Evolutionary conservation across 176 grass and related monocot species (phyloP), one percentile per base, ranked within the genome.

Genomic region (maize (Zea mays)): DNA sequence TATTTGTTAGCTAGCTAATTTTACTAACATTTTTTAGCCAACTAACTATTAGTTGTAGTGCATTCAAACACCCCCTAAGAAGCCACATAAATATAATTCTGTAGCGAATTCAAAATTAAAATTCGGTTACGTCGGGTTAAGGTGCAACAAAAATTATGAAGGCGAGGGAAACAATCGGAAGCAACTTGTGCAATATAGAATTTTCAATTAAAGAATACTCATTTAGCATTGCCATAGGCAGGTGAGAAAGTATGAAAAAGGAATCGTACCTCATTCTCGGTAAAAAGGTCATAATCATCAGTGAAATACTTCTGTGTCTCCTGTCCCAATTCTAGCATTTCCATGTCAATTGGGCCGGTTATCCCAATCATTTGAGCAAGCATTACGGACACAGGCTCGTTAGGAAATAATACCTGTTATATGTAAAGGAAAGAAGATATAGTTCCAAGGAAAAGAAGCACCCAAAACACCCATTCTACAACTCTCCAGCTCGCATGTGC

Each of bases 371-470:
- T 89, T 46, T 82, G 76, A 51, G 96, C 96, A 85, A 98, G 92
- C 89, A 95, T 98, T 67, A 87, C 83, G 36, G 82, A 15, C 44
- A 92, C 89, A 20, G 89, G 83, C 48, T 92, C 92, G 70, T 98
- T 95, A 77, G 92, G 87, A 95, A 98, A 98, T 71, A 98, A 64
- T 69, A 98, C 96, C 96, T 98, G 80, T 86, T 55, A 68, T 64
- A 40, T 72, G 73, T 66, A 72, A 75, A 38, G 45, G 5, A 77
- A 17, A 84, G 12, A 36, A 14, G 9, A 67, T 41, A 81, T 47
- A 9, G 20, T 6, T 65, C 5, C 10, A 67, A 39, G 16, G 38
- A 67, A 49, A 69, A 68, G 2, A 57, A 34, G 4, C 17, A 45
- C 11, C 46, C 3, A 8, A 34, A 58, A 36, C 46, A 76, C 34